Percentiles rank a stretch among this genome's conserved stretches.
phyloP scores from a whole-genome alignment of 495 filamentous ascomycete species.

The Penicillium daleae region DNA sequence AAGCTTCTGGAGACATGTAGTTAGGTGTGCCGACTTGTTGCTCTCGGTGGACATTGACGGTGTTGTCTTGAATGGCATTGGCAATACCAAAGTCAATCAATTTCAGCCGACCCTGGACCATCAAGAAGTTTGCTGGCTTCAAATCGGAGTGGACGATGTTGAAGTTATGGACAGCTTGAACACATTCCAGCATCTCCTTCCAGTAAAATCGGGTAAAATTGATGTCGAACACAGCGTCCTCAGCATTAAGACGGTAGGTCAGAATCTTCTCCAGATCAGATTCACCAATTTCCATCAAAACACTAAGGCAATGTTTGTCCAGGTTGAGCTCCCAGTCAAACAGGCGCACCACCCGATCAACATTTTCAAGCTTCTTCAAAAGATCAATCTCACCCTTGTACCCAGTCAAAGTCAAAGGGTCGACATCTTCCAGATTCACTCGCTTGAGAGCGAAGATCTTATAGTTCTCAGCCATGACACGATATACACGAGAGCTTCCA shows the following conservation, averaged over 20 bases:
- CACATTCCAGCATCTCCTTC: constrained; percentile 98
- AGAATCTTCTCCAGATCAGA: constrained; percentile 91
- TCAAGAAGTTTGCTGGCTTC: constrained; percentile 92
- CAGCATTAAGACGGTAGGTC: constrained; percentile 68
- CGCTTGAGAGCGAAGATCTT: constrained; percentile 93
- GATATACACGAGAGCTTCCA: constrained; percentile 90
- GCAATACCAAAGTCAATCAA: constrained; percentile 97
- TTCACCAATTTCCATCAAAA: constrained; percentile 98
- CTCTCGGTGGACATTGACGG: constrained; percentile 96
- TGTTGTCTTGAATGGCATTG: constrained; percentile 94
- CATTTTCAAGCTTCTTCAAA: constrained; percentile 75
- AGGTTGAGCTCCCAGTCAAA: constrained; percentile 94
- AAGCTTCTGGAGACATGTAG: constrained; percentile 96
- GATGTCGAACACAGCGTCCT: constrained; percentile 77
- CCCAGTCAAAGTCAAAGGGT: constrained; percentile 78
- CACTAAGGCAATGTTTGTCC: constrained; percentile 80
- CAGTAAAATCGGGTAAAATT: constrained; percentile 95
- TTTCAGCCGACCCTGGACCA: constrained; percentile 82
- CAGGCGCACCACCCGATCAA: constrained; percentile 85
- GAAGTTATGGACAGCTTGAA: constrained; percentile 80
- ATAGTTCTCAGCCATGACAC: constrained; percentile 94
- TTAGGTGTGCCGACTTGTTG: constrained; percentile 94
- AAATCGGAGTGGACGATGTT: constrained; percentile 96
- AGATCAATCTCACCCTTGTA: constrained; percentile 98
- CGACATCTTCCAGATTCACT: constrained; percentile 87